Conservation (phyloP, 192 early-diverging fungal species). For the Globomyces pollinis-pini region DNA sequence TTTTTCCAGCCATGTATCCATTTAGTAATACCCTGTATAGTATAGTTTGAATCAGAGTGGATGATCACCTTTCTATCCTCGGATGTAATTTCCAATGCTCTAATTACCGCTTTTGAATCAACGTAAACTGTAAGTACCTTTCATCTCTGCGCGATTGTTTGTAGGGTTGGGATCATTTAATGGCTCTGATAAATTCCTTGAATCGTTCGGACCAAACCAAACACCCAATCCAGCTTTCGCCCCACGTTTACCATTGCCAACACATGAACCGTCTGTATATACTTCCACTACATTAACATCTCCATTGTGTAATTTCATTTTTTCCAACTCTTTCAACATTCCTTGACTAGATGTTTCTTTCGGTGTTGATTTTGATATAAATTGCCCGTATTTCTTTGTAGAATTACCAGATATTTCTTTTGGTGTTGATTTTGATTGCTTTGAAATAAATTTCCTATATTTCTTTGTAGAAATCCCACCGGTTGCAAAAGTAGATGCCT, state of each 20-base stretch:
- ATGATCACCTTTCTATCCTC: slow-evolving; percentile 26
- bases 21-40: slow-evolving; percentile 50
- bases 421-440: too few relatives aligned
- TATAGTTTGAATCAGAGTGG: slow-evolving; percentile 71
- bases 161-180: slow-evolving; percentile 13
- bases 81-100: slow-evolving; percentile 17
- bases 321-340: background rate
- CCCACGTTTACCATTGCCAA: slow-evolving; percentile 53
- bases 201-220: slow-evolving; percentile 17
- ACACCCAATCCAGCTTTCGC: slow-evolving; percentile 73
- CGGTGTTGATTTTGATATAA: background rate
- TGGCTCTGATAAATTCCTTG: background rate
- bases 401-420: background rate
- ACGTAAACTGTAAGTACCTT: too few relatives aligned
- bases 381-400: too few relatives aligned
- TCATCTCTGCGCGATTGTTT: slow-evolving; percentile 43
- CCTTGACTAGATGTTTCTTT: background rate
- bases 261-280: slow-evolving; percentile 1
- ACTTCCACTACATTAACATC: background rate
- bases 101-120: slow-evolving; percentile 25
- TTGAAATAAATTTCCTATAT: too few relatives aligned
- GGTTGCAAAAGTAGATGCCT: slow-evolving; percentile 42
- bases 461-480: too few relatives aligned
- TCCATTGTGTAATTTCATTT: background rate
- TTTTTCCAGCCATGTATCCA: slow-evolving; percentile 73